phyloP scores from a whole-genome alignment of 345 rosid genomes.

The Leavenworthia alabamica region DNA sequence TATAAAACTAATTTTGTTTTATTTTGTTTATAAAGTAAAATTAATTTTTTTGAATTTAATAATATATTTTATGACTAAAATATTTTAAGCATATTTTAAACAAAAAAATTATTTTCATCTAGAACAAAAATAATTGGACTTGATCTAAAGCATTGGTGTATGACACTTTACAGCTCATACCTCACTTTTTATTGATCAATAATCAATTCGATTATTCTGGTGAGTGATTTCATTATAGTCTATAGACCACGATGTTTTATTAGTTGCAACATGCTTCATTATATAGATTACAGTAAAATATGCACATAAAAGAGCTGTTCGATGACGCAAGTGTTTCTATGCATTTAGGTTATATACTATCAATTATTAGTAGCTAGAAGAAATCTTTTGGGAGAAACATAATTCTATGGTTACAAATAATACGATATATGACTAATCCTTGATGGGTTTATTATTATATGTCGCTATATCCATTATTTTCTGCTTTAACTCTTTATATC shows the following conservation, averaged over 20 bases:
- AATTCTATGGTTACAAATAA: slow-evolving; percentile 10
- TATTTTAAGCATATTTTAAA: too few relatives aligned
- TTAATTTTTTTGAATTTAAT: too few relatives aligned
- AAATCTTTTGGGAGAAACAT: not conserved
- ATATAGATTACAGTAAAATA: not conserved
- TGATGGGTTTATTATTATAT: slow-evolving; percentile 14
- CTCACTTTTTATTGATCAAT: slow-evolving; percentile 3
- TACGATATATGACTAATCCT: not conserved
- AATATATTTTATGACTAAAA: too few relatives aligned
- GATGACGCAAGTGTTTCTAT: not conserved
- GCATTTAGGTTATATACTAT: not conserved
- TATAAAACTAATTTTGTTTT: too few relatives aligned
- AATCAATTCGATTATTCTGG: slow-evolving; percentile 3
- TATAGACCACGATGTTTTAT: not conserved
- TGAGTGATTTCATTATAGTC: not conserved
- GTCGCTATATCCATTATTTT: slow-evolving; percentile 17
- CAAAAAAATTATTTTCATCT: too few relatives aligned
- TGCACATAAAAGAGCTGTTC: not conserved
- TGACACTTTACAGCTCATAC: not conserved
- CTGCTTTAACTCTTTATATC: slow-evolving; percentile 12
- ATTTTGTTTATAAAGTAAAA: too few relatives aligned
- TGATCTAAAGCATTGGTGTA: not conserved
- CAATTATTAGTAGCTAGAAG: slow-evolving; percentile 18
- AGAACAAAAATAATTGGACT: too few relatives aligned
- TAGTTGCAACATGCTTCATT: not conserved